These are phyloP conservation scores for Triticum dicoccoides DNA, from an alignment of 176 grass and related monocot species.

Conservation along the genomic window DNA sequence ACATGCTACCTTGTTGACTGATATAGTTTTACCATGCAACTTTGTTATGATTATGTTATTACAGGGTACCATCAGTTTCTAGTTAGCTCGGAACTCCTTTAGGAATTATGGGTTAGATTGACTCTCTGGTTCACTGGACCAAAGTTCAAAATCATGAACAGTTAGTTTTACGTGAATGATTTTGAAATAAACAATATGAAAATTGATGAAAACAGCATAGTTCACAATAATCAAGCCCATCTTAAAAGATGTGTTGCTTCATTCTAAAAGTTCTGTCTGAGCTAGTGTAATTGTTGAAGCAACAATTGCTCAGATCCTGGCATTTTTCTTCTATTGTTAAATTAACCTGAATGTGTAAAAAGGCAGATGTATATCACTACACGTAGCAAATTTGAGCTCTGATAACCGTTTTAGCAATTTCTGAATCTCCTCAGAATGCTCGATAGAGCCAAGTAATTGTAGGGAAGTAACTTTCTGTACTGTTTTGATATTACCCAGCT, in stretches of 20 bases:
- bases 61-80: slow-evolving; percentile 2
- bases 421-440: background rate
- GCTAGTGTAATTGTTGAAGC: background rate
- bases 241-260: background rate
- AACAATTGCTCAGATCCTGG: background rate
- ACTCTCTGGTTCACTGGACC: background rate
- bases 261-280: background rate
- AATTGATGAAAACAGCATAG: background rate
- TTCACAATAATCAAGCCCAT: background rate
- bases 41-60: background rate
- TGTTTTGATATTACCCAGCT: slow-evolving; percentile 1
- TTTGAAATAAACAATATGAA: background rate
- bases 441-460: background rate
- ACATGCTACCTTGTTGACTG: slow-evolving; percentile 17
- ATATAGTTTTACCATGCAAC: background rate
- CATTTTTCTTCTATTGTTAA: background rate
- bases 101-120: slow-evolving; percentile 7
- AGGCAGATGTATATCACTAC: background rate
- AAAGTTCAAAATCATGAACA: background rate
- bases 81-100: slow-evolving; percentile 19
- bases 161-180: background rate
- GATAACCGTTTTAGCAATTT: slow-evolving; percentile 8
- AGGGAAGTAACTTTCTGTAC: background rate
- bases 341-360: background rate
- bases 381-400: background rate